A percentile compares a stretch with the other conserved stretches of the same genome.
These are phyloP conservation scores for Sclerotinia trifoliorum DNA, from an alignment of 2,329 filamentous ascomycete species.

Conservation along the genomic window DNA sequence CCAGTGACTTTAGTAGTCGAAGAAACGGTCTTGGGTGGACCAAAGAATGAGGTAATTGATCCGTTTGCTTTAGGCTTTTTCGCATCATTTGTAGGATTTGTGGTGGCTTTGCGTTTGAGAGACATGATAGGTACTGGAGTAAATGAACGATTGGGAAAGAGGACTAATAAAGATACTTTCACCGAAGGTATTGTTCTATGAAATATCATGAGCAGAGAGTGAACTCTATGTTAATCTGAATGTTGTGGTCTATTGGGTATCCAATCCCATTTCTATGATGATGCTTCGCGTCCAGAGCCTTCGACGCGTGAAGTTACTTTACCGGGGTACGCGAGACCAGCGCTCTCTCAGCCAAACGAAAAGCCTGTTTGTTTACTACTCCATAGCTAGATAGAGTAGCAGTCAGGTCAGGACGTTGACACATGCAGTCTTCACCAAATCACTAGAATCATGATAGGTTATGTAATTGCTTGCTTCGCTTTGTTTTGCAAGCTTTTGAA, in stretches of 20 bases:
- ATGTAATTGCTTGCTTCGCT: too few relatives aligned
- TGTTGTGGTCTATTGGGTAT: neutral
- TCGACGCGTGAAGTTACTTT: constrained; percentile 17
- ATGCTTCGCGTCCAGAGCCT: neutral
- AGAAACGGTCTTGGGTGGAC: constrained; percentile 48
- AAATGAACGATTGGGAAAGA: constrained; percentile 22
- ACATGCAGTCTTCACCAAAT: neutral
- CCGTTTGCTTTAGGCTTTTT: constrained; percentile 74
- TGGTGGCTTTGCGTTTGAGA: constrained; percentile 66
- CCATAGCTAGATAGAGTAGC: too few relatives aligned
- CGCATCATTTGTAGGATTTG: constrained; percentile 47
- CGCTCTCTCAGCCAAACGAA: neutral
- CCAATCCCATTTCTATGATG: neutral
- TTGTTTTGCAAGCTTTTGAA: neutral
- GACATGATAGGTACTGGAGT: constrained; percentile 37
- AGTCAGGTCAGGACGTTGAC: neutral
- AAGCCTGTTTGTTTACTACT: too few relatives aligned
- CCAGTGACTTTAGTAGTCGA: constrained; percentile 42
- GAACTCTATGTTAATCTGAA: constrained; percentile 8
- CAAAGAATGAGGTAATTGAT: constrained; percentile 89
- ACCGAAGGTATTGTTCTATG: constrained; percentile 5
- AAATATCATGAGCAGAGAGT: neutral
- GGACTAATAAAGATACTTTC: constrained; percentile 32
- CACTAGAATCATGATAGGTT: neutral
- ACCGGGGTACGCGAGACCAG: constrained; percentile 22